A percentile compares a stretch with the other conserved stretches of the same genome.
Evolutionary conservation across 345 rosid species (phyloP).

Genomic region (Cardamine chenopodiifolia): DNA sequence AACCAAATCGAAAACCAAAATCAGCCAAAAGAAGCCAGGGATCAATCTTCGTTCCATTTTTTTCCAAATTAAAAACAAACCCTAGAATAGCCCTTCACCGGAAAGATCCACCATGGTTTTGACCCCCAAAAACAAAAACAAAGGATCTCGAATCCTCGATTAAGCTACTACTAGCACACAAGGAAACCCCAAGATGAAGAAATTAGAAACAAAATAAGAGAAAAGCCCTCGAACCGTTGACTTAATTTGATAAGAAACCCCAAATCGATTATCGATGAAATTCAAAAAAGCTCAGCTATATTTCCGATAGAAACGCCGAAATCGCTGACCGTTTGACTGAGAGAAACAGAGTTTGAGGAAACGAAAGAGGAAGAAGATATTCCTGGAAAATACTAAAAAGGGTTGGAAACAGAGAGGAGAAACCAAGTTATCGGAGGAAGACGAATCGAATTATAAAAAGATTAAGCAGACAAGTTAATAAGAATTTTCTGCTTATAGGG

Average conservation of each 20-base stretch:
- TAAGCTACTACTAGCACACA: conserved; percentile 19
- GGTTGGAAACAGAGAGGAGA: conserved; percentile 24
- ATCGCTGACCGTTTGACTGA: conserved; percentile 43
- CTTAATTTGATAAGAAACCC: conserved; percentile 24
- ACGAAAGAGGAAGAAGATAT: conserved; percentile 30
- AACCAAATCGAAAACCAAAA: conserved; percentile 53
- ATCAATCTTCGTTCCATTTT: conserved; percentile 42
- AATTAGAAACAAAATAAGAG: background rate
- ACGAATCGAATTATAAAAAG: background rate
- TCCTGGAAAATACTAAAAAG: conserved; percentile 4
- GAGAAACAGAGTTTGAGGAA: background rate
- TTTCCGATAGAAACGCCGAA: conserved; percentile 23
- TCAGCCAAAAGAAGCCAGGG: conserved; percentile 49
- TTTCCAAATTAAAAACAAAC: conserved; percentile 18
- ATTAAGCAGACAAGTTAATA: background rate
- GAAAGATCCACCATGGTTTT: conserved; percentile 34
- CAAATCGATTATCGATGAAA: conserved; percentile 14
- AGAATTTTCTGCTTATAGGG: background rate
- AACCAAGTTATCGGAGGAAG: conserved; percentile 22
- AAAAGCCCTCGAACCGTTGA: conserved; percentile 39
- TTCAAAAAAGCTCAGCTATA: background rate
- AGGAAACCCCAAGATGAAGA: conserved; percentile 5
- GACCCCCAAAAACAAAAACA: background rate
- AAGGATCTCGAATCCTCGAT: conserved; percentile 27
- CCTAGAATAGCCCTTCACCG: conserved; percentile 31